Conservation (phyloP, 2,329 filamentous ascomycete species). For the Ploettnerulaceae sp. region DNA sequence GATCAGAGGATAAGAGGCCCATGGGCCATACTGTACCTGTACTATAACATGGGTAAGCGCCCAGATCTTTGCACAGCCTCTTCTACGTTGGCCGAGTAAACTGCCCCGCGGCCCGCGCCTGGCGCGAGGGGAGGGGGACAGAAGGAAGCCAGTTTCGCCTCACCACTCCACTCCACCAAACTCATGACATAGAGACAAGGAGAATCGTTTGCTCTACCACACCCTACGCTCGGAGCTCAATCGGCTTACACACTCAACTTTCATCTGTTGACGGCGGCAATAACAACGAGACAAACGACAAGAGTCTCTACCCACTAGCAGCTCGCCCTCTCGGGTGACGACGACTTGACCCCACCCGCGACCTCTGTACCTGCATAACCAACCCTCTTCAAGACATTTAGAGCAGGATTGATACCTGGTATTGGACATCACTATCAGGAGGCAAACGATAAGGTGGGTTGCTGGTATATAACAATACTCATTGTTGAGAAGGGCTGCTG, state of each 20-base stretch:
- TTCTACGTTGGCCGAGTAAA: conserved; percentile 14
- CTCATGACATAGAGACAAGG: conserved; percentile 14
- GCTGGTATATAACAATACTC: neutral
- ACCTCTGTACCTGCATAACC: conserved; percentile 11
- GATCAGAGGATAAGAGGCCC: too few species aligned
- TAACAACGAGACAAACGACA: neutral
- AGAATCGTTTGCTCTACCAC: neutral
- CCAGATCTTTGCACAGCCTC: conserved; percentile 16
- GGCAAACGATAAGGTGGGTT: neutral
- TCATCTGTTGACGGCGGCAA: neutral
- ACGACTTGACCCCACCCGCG: conserved; percentile 2
- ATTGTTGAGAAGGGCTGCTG: neutral
- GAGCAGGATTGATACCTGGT: neutral
- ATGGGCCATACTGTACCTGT: too few species aligned
- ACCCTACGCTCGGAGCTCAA: neutral
- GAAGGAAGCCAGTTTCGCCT: conserved; percentile 1
- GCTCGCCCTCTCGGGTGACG: neutral
- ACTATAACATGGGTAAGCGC: conserved; percentile 12
- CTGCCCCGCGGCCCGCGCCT: conserved; percentile 16
- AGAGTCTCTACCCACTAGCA: neutral
- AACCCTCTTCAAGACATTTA: neutral
- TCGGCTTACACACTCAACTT: neutral
- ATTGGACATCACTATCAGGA: neutral
- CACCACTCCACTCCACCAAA: conserved; percentile 11
- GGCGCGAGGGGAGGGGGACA: neutral